Conservation (phyloP, 2,329 filamentous ascomycete genomes). For the Colletotrichum aenigma region DNA sequence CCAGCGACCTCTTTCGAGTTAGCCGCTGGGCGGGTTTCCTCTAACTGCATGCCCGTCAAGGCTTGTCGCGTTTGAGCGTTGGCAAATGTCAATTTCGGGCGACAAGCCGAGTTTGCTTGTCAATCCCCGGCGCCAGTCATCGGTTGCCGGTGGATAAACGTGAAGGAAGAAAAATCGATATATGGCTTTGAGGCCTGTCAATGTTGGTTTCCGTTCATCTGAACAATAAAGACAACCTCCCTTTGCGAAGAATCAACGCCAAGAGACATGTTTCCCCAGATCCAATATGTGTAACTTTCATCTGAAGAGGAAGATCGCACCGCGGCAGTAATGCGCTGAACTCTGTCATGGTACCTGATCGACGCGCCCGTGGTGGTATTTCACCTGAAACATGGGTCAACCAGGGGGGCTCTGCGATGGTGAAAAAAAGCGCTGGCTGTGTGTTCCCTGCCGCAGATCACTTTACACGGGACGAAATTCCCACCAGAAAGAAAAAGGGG, state of each 20-base stretch:
- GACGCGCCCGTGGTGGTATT: constrained; percentile 7
- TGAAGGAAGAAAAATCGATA: neutral
- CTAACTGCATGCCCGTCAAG: neutral
- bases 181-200: too few relatives aligned
- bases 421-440: neutral
- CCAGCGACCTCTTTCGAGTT: neutral
- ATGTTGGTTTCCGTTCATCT: neutral
- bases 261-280: neutral
- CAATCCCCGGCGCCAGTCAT: neutral
- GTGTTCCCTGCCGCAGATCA: constrained; percentile 7
- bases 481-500: neutral
- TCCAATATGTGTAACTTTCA: neutral
- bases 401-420: neutral
- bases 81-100: constrained; percentile 8
- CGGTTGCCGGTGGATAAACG: neutral
- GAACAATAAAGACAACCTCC: too few relatives aligned
- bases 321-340: neutral
- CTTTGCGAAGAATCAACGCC: neutral
- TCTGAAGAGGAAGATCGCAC: neutral
- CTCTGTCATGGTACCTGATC: constrained; percentile 11
- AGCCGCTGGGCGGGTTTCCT: neutral
- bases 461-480: constrained; percentile 8
- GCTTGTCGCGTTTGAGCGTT: neutral
- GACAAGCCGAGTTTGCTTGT: constrained; percentile 4
- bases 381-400: constrained; percentile 15